Evolutionary conservation across 371 early-diverging fungal species (phyloP).

Genomic region (Phascolomyces articulosus): DNA sequence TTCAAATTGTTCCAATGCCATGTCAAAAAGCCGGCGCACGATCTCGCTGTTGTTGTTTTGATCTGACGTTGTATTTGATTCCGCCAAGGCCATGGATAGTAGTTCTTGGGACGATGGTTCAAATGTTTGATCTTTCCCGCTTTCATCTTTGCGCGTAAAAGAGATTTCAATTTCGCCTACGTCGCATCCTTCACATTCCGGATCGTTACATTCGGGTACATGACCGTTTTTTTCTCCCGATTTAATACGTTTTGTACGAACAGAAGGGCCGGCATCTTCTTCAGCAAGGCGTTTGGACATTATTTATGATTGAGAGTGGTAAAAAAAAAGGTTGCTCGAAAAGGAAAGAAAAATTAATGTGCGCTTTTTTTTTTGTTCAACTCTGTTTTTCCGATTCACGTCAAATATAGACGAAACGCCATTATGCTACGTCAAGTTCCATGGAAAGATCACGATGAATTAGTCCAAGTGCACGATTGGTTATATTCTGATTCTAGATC

Average conservation of each 20-base stretch:
- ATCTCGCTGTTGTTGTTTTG: constrained; percentile 33
- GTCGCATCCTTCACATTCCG: constrained; percentile 59
- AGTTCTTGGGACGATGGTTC: constrained; percentile 55
- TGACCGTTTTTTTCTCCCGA: constrained; percentile 33
- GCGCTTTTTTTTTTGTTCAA: constrained; percentile 2
- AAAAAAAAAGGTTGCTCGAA: neutral
- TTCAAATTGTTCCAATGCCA: constrained; percentile 60
- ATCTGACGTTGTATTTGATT: constrained; percentile 18
- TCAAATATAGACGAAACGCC: constrained; percentile 14
- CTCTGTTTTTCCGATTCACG: neutral
- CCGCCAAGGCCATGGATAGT: constrained; percentile 59
- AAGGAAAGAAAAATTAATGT: neutral
- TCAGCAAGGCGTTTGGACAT: constrained; percentile 22
- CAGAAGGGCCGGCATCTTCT: constrained; percentile 12
- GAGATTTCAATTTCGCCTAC: constrained; percentile 64
- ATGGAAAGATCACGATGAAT: constrained; percentile 51
- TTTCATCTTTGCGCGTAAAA: constrained; percentile 45
- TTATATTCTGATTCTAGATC: constrained; percentile 28
- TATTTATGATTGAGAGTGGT: neutral
- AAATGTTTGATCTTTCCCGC: constrained; percentile 29
- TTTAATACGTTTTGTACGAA: constrained; percentile 14
- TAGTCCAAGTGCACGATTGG: constrained; percentile 46
- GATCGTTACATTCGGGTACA: constrained; percentile 52
- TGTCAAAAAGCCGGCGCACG: constrained; percentile 56
- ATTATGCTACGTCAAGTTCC: constrained; percentile 44